Percentiles rank a stretch among this genome's conserved stretches.
Evolutionary conservation across 768 basidiomycete genomes (phyloP).

Genomic region (Lactifluus subvellereus): DNA sequence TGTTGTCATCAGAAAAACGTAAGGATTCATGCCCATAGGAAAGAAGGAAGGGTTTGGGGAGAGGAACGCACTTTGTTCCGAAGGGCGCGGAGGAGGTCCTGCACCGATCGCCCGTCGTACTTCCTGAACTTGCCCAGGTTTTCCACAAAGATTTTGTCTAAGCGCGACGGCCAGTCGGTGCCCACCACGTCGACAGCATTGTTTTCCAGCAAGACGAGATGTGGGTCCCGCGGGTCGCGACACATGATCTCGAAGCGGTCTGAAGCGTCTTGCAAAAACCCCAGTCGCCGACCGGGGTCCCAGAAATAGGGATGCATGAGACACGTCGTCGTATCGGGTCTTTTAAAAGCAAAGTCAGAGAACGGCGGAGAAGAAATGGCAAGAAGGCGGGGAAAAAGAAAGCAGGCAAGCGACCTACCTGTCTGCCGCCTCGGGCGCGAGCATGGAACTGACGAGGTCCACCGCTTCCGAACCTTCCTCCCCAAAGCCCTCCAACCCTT

Average conservation of each 20-base stretch:
- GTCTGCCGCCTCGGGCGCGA: conserved; percentile 65
- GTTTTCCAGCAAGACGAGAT: conserved; percentile 69
- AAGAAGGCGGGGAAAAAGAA: neutral
- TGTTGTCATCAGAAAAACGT: neutral
- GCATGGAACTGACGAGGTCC: conserved; percentile 73
- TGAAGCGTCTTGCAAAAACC: conserved; percentile 95
- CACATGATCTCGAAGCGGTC: conserved; percentile 99
- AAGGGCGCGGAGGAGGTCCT: conserved; percentile 87
- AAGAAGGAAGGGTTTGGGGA: neutral
- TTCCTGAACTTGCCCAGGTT: conserved; percentile 97
- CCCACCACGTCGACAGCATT: conserved; percentile 71
- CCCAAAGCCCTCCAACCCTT: conserved; percentile 71
- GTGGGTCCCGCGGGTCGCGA: conserved; percentile 78
- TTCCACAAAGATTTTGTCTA: conserved; percentile 88
- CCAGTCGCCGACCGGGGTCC: conserved; percentile 78
- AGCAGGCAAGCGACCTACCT: conserved; percentile 41
- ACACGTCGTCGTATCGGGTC: conserved; percentile 85
- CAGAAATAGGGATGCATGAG: conserved; percentile 96
- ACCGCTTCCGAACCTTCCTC: conserved; percentile 92
- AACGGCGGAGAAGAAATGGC: neutral
- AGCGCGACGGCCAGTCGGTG: conserved; percentile 79
- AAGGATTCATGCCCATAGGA: neutral
- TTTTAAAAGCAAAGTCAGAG: neutral
- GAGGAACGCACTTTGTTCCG: conserved; percentile 76
- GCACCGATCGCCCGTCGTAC: conserved; percentile 86